Evolutionary conservation across 306 rosid species (phyloP).

Genomic region (Lathyrus oleraceus): DNA sequence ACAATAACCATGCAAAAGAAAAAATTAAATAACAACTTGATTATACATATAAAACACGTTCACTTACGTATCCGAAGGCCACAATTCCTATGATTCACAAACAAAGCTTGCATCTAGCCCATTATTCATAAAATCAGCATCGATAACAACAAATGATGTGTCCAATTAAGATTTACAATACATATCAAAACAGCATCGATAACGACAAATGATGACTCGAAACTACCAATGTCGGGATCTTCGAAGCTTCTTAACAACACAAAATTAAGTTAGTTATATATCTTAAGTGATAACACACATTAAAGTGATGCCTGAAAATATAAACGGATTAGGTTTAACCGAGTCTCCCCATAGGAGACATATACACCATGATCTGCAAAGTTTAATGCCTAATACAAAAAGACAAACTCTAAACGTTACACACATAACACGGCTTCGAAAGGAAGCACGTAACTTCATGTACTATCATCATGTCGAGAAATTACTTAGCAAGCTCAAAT

Average conservation of each 20-base stretch:
- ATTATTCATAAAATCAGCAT: conserved; percentile 12
- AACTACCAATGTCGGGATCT: neutral
- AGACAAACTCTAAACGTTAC: neutral
- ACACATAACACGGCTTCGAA: conserved; percentile 18
- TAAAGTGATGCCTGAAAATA: conserved; percentile 28
- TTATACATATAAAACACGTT: neutral
- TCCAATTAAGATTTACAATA: neutral
- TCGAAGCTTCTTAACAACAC: neutral
- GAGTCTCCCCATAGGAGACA: conserved; percentile 37
- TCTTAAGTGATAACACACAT: conserved; percentile 22
- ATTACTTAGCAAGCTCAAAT: conserved; percentile 30
- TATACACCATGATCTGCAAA: conserved; percentile 27
- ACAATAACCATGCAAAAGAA: neutral
- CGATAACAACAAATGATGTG: conserved; percentile 14
- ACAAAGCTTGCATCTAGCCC: neutral
- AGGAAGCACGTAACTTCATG: conserved; percentile 5
- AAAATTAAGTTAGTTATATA: conserved; percentile 10
- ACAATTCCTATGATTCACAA: neutral
- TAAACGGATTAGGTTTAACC: conserved; percentile 20
- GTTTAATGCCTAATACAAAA: conserved; percentile 21
- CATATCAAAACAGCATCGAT: neutral
- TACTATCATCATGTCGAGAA: conserved; percentile 9
- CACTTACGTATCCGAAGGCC: neutral
- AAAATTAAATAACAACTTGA: neutral
- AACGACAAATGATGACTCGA: conserved; percentile 18